Evolutionary conservation across 768 basidiomycete species (phyloP).

Genomic region (Tylopilus vinaceipallidus): DNA sequence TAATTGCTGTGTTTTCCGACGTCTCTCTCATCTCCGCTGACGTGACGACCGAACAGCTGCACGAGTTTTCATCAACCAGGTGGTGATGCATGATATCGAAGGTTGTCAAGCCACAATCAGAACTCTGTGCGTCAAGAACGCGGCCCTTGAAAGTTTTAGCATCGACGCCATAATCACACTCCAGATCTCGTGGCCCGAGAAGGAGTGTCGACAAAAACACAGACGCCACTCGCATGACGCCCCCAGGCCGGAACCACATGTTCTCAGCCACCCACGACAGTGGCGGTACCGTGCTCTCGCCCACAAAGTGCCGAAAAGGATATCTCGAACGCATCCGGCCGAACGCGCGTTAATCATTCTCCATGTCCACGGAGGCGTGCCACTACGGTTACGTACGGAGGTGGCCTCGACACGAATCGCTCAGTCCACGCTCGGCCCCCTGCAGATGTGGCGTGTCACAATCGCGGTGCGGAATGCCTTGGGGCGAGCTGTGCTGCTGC

Average conservation of each 20-base stretch:
- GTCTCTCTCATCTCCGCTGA: slow-evolving; percentile 25
- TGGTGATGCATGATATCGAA: neutral
- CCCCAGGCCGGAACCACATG: slow-evolving; percentile 26
- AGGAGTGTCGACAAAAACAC: too few species aligned
- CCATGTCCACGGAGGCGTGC: slow-evolving; percentile 18
- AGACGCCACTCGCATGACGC: slow-evolving; percentile 17
- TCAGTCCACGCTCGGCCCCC: neutral
- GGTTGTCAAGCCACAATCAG: neutral
- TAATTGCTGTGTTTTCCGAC: slow-evolving; percentile 13
- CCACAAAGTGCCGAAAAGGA: slow-evolving; percentile 9
- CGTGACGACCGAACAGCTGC: neutral
- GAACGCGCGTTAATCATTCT: neutral
- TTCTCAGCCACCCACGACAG: slow-evolving; percentile 14
- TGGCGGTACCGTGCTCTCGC: slow-evolving; percentile 12
- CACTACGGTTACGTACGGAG: slow-evolving; percentile 21
- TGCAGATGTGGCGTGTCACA: slow-evolving; percentile 7
- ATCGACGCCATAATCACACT: slow-evolving; percentile 9
- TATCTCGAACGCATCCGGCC: neutral
- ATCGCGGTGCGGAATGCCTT: slow-evolving; percentile 2
- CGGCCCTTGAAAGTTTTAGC: slow-evolving; percentile 7
- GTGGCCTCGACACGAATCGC: slow-evolving; percentile 6
- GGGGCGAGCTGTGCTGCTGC: neutral
- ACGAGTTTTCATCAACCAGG: neutral
- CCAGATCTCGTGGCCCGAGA: too few species aligned
- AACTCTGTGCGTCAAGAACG: slow-evolving; percentile 1